Base-by-base conservation (phyloP, 2,329 filamentous ascomycete genomes). In the Calcarisporium arbuscula region DNA sequence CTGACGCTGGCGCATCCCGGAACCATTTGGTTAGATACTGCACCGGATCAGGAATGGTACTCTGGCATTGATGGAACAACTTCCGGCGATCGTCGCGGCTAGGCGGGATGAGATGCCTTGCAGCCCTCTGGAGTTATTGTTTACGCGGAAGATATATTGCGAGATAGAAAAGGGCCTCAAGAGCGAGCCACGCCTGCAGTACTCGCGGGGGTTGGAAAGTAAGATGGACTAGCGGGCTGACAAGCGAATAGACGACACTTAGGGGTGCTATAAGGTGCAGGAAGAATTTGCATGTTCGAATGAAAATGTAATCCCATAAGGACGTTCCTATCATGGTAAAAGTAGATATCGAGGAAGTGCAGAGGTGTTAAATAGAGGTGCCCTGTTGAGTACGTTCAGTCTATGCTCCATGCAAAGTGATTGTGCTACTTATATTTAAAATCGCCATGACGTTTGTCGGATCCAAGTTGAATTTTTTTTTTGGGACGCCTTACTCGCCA, bases 1-100 rank as follows among this genome's bases (percentile, higher is more conserved):
- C 72, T 19, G 61, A 54, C 4, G 58, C 30, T 12, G 65, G 57
- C 7, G 74, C 72, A 19, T 68, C 68, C 17, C 70, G 54, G 47
- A 80, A 80, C 77, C 77, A 82, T 42, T 64, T 68, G 32, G 51
- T 57, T 19, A 81, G 40, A 43, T 74, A 81, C 22, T 52, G 58
- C 23, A 70, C 66, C 0, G 65, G 61, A 46, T 79, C 66, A 2
- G 67, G 59, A 11, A 78, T 68, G 35, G 65, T 72, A 6, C 60
- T 57, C 41, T 64, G 61, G 46, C 74, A 74, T 26, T 62, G 62
- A 34, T 56, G 52, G 48, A 77, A 78, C 2, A 80, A 50, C 22
- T 55, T 58, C 39, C 56, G 52, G 32, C 76, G 61, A 38, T 74
- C 60, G 11, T 67, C 58, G 22, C 61, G 60, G 5, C 55, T 54